Conservation (phyloP, 2,329 filamentous ascomycete species). For the Penicillium polonicum region DNA sequence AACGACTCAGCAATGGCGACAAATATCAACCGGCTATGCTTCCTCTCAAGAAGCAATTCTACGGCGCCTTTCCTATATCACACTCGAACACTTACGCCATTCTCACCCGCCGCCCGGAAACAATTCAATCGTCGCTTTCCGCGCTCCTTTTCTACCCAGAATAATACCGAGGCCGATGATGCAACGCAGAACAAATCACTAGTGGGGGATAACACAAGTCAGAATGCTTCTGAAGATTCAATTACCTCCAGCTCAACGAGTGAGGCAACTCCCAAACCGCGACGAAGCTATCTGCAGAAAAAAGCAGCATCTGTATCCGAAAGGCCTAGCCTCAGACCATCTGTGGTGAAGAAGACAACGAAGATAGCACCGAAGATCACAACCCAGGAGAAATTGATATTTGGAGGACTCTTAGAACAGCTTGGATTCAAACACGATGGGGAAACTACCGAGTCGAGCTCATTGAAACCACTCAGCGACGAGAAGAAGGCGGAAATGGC, state of each 20-base stretch:
- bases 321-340: not conserved
- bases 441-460: not conserved
- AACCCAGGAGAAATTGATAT: conserved; percentile 19
- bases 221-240: conserved; percentile 5
- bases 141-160: conserved; percentile 20
- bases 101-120: conserved; percentile 7
- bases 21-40: conserved; percentile 34
- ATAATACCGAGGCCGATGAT: conserved; percentile 1
- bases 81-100: conserved; percentile 58
- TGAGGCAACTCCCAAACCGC: conserved; percentile 9
- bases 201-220: not conserved
- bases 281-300: conserved; percentile 26
- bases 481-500: conserved; percentile 23
- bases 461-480: conserved; percentile 7
- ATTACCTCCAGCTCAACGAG: not conserved
- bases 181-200: not conserved
- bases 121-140: conserved; percentile 10
- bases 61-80: conserved; percentile 70
- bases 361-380: conserved; percentile 22
- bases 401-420: conserved; percentile 23
- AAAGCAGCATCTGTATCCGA: conserved; percentile 16
- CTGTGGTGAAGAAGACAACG: conserved; percentile 1
- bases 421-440: conserved; percentile 8
- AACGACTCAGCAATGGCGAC: conserved; percentile 27
- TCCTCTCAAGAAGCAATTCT: conserved; percentile 31